A percentile compares a stretch with the other conserved stretches of the same genome.
phyloP scores from a whole-genome alignment of 148 eudicot species.

The Cornus florida region DNA sequence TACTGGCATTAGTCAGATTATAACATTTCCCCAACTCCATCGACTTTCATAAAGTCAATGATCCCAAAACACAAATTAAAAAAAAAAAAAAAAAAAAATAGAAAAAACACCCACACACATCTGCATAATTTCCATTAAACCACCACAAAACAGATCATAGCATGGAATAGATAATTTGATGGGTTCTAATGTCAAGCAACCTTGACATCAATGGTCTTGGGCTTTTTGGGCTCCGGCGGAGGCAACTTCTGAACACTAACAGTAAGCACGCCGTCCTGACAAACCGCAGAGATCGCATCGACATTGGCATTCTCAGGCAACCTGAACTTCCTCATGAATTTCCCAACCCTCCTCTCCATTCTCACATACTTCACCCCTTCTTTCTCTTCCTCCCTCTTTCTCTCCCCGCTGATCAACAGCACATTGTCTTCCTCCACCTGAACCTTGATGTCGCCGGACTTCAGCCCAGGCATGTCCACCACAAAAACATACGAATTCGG shows the following conservation, averaged over 20 bases:
- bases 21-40: no score
- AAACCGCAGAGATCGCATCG: slow-evolving; percentile 49
- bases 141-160: no score
- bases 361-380: slow-evolving; percentile 60
- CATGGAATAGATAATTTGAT: no score
- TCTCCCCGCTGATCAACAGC: slow-evolving; percentile 60
- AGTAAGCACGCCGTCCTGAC: slow-evolving; percentile 69
- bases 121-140: no score
- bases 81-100: no score
- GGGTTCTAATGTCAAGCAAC: slow-evolving; percentile 18
- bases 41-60: no score
- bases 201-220: slow-evolving; percentile 64
- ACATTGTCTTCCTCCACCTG: slow-evolving; percentile 68
- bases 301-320: slow-evolving; percentile 67
- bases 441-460: slow-evolving; percentile 54
- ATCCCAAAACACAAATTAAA: no score
- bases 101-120: no score
- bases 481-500: slow-evolving; percentile 55
- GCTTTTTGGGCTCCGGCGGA: slow-evolving; percentile 73
- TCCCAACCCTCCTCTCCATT: slow-evolving; percentile 76
- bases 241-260: slow-evolving; percentile 63
- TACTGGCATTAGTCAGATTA: no score
- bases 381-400: slow-evolving; percentile 55
- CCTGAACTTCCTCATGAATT: slow-evolving; percentile 73
- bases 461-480: slow-evolving; percentile 78